Base-by-base conservation (phyloP, 139 green algal species). In the Chlamydomonas eustigma region DNA sequence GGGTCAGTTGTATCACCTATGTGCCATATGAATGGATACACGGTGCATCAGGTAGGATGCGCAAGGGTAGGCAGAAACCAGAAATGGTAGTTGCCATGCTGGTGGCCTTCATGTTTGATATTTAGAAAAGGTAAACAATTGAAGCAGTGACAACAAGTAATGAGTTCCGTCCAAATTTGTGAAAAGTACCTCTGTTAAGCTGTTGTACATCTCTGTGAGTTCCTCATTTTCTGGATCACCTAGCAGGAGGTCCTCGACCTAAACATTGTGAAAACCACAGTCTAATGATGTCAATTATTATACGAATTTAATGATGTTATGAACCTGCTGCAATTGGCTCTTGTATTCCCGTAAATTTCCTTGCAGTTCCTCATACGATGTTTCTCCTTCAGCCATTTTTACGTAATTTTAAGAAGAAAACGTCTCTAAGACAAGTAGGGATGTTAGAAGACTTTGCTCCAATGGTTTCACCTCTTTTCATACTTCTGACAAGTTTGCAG, bases 191-290 rank as follows among this genome's bases (percentile, higher is more conserved):
- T 95, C 90, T 6, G 77, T 52, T 2, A 95, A 37, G 70, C 85
- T 89, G 18, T 87, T 80, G 67, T 91, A 91, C 73, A 95, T 88
- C 1, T 90, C 88, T 35, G 83, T 70, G 1, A 94, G 87, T 76
- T 95, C 91, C 22, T 81, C 82, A 80, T 93, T 93, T 0, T 90
- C 65, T 1, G 84, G 86, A 18, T 94, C 86, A 18, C 83, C 50
- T n/a, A 93, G 76, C 22, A 95, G 80, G 4, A 95, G 80, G 39
- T 88, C 79, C 66, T 92, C 88, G 1, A 95, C 90, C 84, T 95
- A 85, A 12, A 32, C 12, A 58, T 28, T 58, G n/a, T n/a, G n/a
- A n/a, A n/a, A n/a, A n/a, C n/a, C n/a, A n/a, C n/a, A n/a, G n/a
- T n/a, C n/a, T n/a, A n/a, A n/a, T n/a, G n/a, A n/a, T n/a, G n/a